Conservation (phyloP, 176 grass and related monocot species). For the Triticum timopheevii region DNA sequence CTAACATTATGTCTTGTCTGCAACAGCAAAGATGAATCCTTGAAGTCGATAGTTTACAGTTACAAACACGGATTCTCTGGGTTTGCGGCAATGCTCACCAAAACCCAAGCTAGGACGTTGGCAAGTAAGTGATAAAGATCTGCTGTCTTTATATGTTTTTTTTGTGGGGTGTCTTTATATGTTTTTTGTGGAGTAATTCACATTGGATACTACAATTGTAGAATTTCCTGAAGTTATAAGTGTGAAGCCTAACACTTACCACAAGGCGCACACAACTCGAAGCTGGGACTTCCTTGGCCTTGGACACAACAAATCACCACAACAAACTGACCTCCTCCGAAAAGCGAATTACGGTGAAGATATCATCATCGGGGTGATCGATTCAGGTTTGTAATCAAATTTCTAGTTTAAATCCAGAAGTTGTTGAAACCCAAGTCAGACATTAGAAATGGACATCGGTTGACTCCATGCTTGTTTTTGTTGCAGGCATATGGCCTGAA, state of each 20-base stretch:
- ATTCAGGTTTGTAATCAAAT: neutral
- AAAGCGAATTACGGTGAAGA: neutral
- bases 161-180: neutral
- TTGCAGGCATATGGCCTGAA: neutral
- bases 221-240: neutral
- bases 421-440: neutral
- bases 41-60: neutral
- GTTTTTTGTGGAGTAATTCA: neutral
- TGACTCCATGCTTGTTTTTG: neutral
- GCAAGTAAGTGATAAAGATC: neutral
- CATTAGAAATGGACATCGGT: neutral
- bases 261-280: neutral
- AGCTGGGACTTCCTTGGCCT: neutral
- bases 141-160: neutral
- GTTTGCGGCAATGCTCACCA: neutral
- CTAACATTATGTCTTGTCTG: neutral
- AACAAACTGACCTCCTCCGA: neutral
- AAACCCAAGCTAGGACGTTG: neutral
- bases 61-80: neutral
- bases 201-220: neutral
- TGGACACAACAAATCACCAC: neutral
- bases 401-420: neutral
- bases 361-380: neutral
- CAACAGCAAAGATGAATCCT: neutral
- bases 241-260: neutral